Conservation (phyloP, 1,284 basidiomycete genomes). For the Fomitopsis schrenkii region DNA sequence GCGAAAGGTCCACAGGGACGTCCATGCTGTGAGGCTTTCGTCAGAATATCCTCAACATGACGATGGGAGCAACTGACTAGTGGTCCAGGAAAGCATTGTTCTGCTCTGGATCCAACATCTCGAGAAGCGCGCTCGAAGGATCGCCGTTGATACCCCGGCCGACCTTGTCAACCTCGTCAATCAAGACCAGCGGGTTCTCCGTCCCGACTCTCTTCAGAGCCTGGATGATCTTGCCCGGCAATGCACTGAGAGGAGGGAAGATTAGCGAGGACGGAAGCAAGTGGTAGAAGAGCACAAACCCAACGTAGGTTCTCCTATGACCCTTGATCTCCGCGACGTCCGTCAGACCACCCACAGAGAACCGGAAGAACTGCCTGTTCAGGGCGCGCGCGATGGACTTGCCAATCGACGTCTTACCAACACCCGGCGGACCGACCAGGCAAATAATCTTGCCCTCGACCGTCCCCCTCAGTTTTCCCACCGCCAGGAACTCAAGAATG, state of each 20-base stretch:
- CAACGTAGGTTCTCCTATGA: conserved; percentile 95
- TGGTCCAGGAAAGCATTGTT: conserved; percentile 96
- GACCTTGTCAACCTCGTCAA: conserved; percentile 99
- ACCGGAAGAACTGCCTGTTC: conserved; percentile 88
- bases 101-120: conserved; percentile 99
- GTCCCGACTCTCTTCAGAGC: conserved; percentile 96
- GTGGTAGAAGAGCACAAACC: conserved; percentile 36
- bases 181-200: conserved; percentile 94
- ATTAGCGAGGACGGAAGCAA: not conserved
- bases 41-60: not conserved
- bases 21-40: conserved; percentile 66
- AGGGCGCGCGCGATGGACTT: conserved; percentile 92
- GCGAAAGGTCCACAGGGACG: conserved; percentile 94
- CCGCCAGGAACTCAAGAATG: conserved; percentile 97
- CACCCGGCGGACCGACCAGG: conserved; percentile 94
- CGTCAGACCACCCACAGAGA: conserved; percentile 94
- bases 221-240: conserved; percentile 98
- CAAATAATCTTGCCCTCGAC: conserved; percentile 99
- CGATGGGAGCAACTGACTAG: conserved; percentile 54
- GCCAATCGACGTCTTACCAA: conserved; percentile 93
- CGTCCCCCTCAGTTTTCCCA: conserved; percentile 93
- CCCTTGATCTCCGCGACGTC: conserved; percentile 99
- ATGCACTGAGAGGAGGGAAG: conserved; percentile 49
- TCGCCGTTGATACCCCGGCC: conserved; percentile 96
- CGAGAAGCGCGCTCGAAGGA: conserved; percentile 89